Percentiles rank a stretch among this genome's conserved stretches.
Conservation (phyloP, 345 rosid genomes). For the Citrus hindsii region DNA sequence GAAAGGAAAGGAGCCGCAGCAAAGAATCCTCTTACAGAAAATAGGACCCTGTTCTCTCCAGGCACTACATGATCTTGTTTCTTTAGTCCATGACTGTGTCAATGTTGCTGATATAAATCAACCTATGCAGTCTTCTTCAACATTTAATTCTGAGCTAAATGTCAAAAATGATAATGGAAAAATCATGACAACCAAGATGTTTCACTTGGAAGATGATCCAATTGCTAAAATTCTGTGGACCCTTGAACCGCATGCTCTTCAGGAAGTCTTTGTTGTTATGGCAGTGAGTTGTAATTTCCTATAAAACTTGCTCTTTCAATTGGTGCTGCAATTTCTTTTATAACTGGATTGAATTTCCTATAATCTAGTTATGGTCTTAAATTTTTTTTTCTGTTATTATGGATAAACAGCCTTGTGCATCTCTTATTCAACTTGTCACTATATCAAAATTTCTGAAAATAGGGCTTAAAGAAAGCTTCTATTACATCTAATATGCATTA, state of each 20-base stretch:
- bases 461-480: neutral
- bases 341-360: neutral
- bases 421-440: neutral
- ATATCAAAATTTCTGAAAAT: neutral
- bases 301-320: constrained; percentile 2
- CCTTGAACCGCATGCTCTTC: constrained; percentile 50
- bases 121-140: constrained; percentile 27
- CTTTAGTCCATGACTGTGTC: constrained; percentile 67
- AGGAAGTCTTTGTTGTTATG: constrained; percentile 60
- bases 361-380: neutral
- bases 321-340: constrained; percentile 10
- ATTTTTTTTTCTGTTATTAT: neutral
- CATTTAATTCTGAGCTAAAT: constrained; percentile 25
- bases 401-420: neutral
- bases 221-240: constrained; percentile 69
- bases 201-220: constrained; percentile 60
- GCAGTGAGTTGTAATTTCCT: constrained; percentile 44
- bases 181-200: constrained; percentile 18
- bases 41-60: constrained; percentile 46
- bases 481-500: neutral
- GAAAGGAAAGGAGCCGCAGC: constrained; percentile 26
- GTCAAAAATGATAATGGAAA: constrained; percentile 23
- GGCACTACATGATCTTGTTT: constrained; percentile 69
- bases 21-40: constrained; percentile 33
- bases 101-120: constrained; percentile 39